Conservation (phyloP, 768 basidiomycete species). For the Hypholoma fasciculare region DNA sequence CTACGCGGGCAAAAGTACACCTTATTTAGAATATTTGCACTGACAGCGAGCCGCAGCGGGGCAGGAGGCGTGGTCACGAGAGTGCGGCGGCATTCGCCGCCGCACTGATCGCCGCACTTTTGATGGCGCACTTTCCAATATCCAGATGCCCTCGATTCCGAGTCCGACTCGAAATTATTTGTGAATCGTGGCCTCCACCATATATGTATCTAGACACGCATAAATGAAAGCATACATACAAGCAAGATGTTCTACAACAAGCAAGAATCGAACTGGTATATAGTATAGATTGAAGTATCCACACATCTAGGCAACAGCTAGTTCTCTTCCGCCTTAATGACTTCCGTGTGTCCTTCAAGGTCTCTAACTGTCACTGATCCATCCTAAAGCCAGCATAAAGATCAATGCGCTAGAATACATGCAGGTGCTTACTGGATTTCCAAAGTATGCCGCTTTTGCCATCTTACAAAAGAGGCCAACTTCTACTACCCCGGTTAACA, state of each 20-base stretch:
- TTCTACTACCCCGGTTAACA: constrained; percentile 98
- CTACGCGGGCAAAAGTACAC: too few species aligned
- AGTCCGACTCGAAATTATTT: not conserved
- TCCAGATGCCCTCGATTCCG: too few species aligned
- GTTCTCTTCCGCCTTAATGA: constrained; percentile 17
- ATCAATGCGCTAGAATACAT: not conserved
- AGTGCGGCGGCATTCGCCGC: too few species aligned
- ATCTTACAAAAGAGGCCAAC: constrained; percentile 96
- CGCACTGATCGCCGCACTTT: too few species aligned
- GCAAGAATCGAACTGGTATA: constrained; percentile 22
- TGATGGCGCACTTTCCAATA: too few species aligned
- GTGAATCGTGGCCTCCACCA: too few species aligned
- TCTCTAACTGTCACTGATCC: constrained; percentile 68
- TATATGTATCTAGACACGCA: too few species aligned
- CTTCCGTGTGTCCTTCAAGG: constrained; percentile 40
- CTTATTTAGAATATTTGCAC: too few species aligned
- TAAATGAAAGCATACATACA: constrained; percentile 4
- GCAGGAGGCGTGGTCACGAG: too few species aligned
- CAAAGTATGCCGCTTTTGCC: constrained; percentile 96
- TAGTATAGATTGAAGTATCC: not conserved
- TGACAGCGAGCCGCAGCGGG: too few species aligned
- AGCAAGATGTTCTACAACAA: constrained; percentile 6
- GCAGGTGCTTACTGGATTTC: constrained; percentile 60
- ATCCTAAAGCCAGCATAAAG: constrained; percentile 39
- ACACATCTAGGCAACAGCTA: not conserved